A percentile compares a stretch with the other conserved stretches of the same genome.
Conservation (phyloP, 495 filamentous ascomycete species). For the Aspergillus cristatus region DNA sequence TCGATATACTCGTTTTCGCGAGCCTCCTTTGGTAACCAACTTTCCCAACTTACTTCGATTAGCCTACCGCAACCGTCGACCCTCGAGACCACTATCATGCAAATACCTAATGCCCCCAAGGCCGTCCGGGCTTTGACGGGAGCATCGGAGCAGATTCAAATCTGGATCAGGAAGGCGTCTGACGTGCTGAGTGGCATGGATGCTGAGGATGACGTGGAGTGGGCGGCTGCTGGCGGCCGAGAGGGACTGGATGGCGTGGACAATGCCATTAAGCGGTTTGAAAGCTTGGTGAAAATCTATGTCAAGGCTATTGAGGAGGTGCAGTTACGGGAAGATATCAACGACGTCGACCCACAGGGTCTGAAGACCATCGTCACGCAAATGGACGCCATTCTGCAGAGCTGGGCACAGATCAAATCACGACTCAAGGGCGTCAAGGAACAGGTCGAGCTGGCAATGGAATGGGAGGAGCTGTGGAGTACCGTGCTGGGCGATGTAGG, state of each 20-base stretch:
- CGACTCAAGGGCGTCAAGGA: slow-evolving; percentile 70
- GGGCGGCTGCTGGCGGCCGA: slow-evolving; percentile 86
- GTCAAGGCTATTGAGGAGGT: slow-evolving; percentile 83
- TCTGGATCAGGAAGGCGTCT: slow-evolving; percentile 84
- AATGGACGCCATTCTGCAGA: slow-evolving; percentile 77
- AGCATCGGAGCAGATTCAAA: slow-evolving; percentile 81
- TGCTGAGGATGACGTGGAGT: slow-evolving; percentile 93
- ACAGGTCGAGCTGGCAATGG: slow-evolving; percentile 93
- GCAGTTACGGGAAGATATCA: slow-evolving; percentile 70
- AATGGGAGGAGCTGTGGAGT: slow-evolving; percentile 97
- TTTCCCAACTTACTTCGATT: slow-evolving; percentile 78
- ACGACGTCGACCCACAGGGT: slow-evolving; percentile 54
- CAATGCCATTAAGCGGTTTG: slow-evolving; percentile 74
- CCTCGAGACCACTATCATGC: slow-evolving; percentile 69
- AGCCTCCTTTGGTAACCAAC: slow-evolving; percentile 81
- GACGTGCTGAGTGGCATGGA: slow-evolving; percentile 79
- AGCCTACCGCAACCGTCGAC: slow-evolving; percentile 73
- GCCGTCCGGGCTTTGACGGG: slow-evolving; percentile 69
- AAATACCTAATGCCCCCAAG: slow-evolving; percentile 69
- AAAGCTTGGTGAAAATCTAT: slow-evolving; percentile 80
- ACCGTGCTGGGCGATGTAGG: slow-evolving; percentile 89
- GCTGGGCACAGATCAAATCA: slow-evolving; percentile 71
- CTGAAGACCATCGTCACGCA: slow-evolving; percentile 64
- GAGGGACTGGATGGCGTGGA: slow-evolving; percentile 88
- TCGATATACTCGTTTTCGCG: slow-evolving; percentile 86